Evolutionary conservation across 139 green algal genomes (phyloP), one percentile per base, ranked within the genome.

Genomic region (Microglena sp.): DNA sequence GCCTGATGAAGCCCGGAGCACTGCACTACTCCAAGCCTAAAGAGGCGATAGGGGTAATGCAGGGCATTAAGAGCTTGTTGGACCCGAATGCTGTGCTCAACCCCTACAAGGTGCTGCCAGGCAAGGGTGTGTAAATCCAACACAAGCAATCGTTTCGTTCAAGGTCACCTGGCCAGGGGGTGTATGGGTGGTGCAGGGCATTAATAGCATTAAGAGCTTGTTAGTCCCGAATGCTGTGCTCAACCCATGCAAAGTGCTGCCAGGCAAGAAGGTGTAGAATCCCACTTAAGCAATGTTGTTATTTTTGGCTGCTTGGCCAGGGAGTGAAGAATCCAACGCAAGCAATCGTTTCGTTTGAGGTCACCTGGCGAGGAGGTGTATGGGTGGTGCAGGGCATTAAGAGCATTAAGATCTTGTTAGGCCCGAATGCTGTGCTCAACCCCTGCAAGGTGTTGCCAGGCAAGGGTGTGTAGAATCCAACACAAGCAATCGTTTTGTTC

Each of bases 171-270:
- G n/a, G n/a, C n/a, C n/a, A n/a, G n/a, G n/a, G n/a, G n/a, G n/a
- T n/a, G n/a, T 96, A 1, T 54, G 69, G 11, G n/a, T 92, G 27
- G 97, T 98, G 93, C 53, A 54, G 3, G 44, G 60, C 15, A 61
- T 98, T 55, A 98, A 98, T 73, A 43, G 60, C 18, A 64, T 98
- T 55, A 99, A 99, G 75, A 35, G 40, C 0, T 32, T 87, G 40
- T 66, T 98, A 4, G 93, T 98, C 60, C 91, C 92, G 2, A 74
- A 44, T n/a, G n/a, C n/a, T n/a, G n/a, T 98, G 28, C 50, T 98
- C 33, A 98, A 98, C 68, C 93, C 93, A 0, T 96, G 97, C 81
- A 98, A 98, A 72, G 78, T 98, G 45, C 75, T 97, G 50, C 58
- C 58, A n/a, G n/a, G n/a, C n/a, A n/a, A n/a, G n/a, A n/a, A n/a